Evolutionary conservation across 345 rosid species (phyloP).

Genomic region (Melaleuca quinquenervia): DNA sequence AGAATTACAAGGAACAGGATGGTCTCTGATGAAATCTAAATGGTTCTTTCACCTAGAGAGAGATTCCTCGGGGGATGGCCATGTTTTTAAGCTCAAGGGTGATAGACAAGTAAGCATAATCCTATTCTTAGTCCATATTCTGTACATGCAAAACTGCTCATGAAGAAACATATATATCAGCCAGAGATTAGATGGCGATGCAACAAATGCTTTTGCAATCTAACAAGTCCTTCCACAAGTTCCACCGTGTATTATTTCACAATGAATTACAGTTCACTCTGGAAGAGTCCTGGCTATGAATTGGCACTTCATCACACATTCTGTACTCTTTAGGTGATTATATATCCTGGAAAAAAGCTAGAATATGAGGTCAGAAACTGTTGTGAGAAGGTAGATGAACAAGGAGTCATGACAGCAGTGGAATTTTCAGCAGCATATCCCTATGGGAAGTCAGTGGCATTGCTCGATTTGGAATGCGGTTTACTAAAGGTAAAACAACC

Average conservation of each 20-base stretch:
- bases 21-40: slow-evolving; percentile 6
- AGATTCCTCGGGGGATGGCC: background rate
- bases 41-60: slow-evolving; percentile 1
- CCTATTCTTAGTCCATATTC: background rate
- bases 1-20: slow-evolving; percentile 3
- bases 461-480: slow-evolving; percentile 3
- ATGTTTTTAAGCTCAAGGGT: slow-evolving; percentile 4
- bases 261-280: background rate
- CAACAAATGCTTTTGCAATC: background rate
- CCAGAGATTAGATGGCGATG: background rate
- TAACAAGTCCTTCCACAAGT: background rate
- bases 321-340: slow-evolving; percentile 1
- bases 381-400: background rate
- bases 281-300: background rate
- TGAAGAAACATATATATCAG: background rate
- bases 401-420: background rate
- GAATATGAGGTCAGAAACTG: background rate
- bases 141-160: background rate
- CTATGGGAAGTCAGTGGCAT: slow-evolving; percentile 7
- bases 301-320: background rate
- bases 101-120: background rate
- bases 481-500: background rate
- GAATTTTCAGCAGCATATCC: slow-evolving; percentile 9
- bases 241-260: background rate
- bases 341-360: slow-evolving; percentile 8